phyloP scores from a whole-genome alignment of 116 monocot genomes.

The Zostera marina region DNA sequence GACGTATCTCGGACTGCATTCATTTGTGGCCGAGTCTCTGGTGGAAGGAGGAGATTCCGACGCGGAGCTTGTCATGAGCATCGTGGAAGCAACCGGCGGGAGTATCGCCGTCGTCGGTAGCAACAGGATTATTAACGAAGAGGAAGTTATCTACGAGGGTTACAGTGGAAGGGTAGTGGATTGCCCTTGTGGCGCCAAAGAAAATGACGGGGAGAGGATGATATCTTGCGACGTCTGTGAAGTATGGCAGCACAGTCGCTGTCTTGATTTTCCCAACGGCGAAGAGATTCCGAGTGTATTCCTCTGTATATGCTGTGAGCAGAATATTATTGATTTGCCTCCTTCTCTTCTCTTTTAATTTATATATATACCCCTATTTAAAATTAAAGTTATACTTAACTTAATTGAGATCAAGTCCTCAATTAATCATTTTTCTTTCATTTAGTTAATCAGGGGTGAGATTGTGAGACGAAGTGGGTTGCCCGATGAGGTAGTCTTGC shows the following conservation, averaged over 20 bases:
- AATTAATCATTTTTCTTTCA: too few species aligned
- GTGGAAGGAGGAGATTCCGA: slow-evolving; percentile 14
- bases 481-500: too few species aligned
- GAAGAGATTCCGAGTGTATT: slow-evolving; percentile 52
- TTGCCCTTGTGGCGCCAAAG: slow-evolving; percentile 62
- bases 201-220: slow-evolving; percentile 74
- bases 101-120: slow-evolving; percentile 27
- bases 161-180: slow-evolving; percentile 22
- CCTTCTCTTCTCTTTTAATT: not conserved
- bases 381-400: too few species aligned
- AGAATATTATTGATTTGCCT: slow-evolving; percentile 32
- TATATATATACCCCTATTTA: too few species aligned
- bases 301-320: slow-evolving; percentile 53
- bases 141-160: slow-evolving; percentile 25
- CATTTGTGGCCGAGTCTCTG: slow-evolving; percentile 32
- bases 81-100: slow-evolving; percentile 8
- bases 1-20: slow-evolving; percentile 45
- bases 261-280: slow-evolving; percentile 29
- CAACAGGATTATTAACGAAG: slow-evolving; percentile 1
- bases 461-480: too few species aligned
- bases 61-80: slow-evolving; percentile 11
- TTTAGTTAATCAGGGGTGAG: too few species aligned
- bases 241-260: slow-evolving; percentile 67
- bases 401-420: too few species aligned
- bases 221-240: slow-evolving; percentile 71